Conservation (phyloP, 108 stramenopile species). For the Conticribra guillardii region DNA sequence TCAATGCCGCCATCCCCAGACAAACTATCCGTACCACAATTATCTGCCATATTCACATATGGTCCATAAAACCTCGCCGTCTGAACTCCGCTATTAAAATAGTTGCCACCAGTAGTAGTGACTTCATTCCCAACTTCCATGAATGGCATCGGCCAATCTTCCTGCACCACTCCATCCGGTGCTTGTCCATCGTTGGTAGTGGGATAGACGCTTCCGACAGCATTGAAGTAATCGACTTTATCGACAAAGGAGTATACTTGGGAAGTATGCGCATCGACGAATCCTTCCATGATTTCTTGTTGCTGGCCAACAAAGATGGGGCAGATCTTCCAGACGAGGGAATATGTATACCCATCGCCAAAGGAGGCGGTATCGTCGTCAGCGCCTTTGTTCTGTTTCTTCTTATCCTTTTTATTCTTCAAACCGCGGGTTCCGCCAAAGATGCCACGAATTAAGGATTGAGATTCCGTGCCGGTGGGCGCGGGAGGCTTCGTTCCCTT, state of each 20-base stretch:
- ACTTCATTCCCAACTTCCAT: not conserved
- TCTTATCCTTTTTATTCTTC: too few relatives aligned
- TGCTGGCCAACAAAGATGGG: constrained; percentile 12
- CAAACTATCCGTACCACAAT: not conserved
- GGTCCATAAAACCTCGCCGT: not conserved
- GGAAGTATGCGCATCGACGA: constrained; percentile 22
- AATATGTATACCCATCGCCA: constrained; percentile 13
- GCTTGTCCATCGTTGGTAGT: constrained; percentile 18
- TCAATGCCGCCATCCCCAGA: too few relatives aligned
- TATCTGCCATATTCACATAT: constrained; percentile 8
- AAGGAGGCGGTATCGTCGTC: not conserved
- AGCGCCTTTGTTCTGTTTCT: not conserved
- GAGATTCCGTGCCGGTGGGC: too few relatives aligned
- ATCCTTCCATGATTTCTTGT: constrained; percentile 21
- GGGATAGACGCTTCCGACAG: constrained; percentile 22
- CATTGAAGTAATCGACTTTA: constrained; percentile 23
- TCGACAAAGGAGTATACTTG: constrained; percentile 16
- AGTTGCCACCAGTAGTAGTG: constrained; percentile 9
- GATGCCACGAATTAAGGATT: too few relatives aligned
- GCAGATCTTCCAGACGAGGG: constrained; percentile 19
- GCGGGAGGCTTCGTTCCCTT: too few relatives aligned
- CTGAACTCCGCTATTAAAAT: not conserved
- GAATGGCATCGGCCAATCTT: constrained; percentile 24
- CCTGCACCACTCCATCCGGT: constrained; percentile 16
- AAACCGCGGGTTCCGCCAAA: not conserved